A percentile compares a stretch with the other conserved stretches of the same genome.
phyloP scores from a whole-genome alignment of 768 basidiomycete species.

The Tricholoma sp. region DNA sequence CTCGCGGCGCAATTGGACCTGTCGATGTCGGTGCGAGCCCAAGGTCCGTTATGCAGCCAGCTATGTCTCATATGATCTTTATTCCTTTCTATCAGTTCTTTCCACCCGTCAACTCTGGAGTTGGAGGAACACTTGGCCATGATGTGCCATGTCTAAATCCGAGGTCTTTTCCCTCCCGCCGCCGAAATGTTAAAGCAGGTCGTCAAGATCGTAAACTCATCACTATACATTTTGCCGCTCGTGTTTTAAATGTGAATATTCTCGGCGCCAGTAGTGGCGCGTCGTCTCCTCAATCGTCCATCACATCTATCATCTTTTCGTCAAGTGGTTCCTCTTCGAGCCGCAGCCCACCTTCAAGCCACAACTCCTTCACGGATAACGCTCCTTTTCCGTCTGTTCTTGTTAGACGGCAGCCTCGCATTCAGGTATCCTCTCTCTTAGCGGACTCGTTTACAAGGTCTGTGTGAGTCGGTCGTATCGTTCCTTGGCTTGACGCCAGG shows the following conservation, averaged over 20 bases:
- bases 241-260: background rate
- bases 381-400: slow-evolving; percentile 32
- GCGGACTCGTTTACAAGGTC: slow-evolving; percentile 52
- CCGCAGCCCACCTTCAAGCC: slow-evolving; percentile 39
- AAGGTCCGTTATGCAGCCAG: slow-evolving; percentile 17
- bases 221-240: background rate
- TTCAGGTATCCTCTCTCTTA: slow-evolving; percentile 56
- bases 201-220: slow-evolving; percentile 1
- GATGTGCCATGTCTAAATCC: slow-evolving; percentile 23
- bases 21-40: slow-evolving; percentile 14
- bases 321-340: slow-evolving; percentile 33
- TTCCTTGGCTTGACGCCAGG: slow-evolving; percentile 13
- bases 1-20: slow-evolving; percentile 11
- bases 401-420: slow-evolving; percentile 41
- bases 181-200: slow-evolving; percentile 19
- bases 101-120: slow-evolving; percentile 14
- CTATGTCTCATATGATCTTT: slow-evolving; percentile 10
- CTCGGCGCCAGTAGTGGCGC: slow-evolving; percentile 29
- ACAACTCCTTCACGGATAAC: slow-evolving; percentile 30
- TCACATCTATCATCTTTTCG: slow-evolving; percentile 32
- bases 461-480: slow-evolving; percentile 13
- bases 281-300: slow-evolving; percentile 46
- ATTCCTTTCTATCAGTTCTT: slow-evolving; percentile 13
- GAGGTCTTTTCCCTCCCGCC: slow-evolving; percentile 16
- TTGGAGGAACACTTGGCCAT: slow-evolving; percentile 12